Evolutionary conservation across 257 asterid species (phyloP).

Genomic region (Solanum verrucosum): DNA sequence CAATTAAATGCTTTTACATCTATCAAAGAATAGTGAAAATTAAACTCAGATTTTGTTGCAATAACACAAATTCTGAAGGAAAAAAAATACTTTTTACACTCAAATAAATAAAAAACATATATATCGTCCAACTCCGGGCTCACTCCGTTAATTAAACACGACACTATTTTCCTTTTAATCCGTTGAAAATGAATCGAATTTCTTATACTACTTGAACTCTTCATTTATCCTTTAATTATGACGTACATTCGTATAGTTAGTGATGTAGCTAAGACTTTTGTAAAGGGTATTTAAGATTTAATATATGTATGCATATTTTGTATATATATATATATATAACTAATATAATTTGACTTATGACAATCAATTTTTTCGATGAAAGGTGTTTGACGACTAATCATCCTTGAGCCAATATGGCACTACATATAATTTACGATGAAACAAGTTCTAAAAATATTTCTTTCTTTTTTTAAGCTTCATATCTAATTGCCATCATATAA

Average conservation of each 20-base stretch:
- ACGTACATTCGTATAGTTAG: neutral
- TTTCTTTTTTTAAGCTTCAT: neutral
- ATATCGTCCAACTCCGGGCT: neutral
- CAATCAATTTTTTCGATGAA: neutral
- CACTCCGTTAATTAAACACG: neutral
- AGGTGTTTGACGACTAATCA: neutral
- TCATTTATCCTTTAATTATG: neutral
- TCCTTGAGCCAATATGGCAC: neutral
- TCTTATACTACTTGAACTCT: neutral
- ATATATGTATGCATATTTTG: neutral
- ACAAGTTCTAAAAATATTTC: neutral
- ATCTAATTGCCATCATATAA: neutral
- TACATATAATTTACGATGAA: neutral
- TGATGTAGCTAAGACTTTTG: neutral
- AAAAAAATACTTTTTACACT: neutral
- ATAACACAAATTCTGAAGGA: neutral
- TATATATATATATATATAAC: neutral
- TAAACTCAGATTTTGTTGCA: neutral
- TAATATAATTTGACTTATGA: neutral
- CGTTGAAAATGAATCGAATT: neutral
- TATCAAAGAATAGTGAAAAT: neutral
- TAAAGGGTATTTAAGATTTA: neutral
- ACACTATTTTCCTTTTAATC: neutral
- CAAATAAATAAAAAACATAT: neutral
- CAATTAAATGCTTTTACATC: neutral